Evolutionary conservation across 1,284 basidiomycete species (phyloP), one percentile per base, ranked within the genome.

Genomic region (Coniferiporia weirii): DNA sequence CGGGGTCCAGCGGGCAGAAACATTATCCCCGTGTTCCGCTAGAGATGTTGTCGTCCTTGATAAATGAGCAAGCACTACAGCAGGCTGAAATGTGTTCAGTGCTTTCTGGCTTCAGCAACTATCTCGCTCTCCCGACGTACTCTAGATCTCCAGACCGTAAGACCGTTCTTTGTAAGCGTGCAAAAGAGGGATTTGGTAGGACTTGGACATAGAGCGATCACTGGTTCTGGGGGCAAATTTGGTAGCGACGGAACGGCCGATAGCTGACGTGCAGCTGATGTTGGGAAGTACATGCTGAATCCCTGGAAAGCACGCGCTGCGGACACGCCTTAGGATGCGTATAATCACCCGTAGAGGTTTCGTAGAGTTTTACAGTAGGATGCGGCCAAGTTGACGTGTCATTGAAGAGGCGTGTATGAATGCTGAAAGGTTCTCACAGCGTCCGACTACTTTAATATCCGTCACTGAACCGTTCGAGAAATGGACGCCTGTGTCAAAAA

Each of bases 131-230:
- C 52, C 19, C 20, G 46, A 80, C 89, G 67, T 72, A 95, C 93
- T 71, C 92, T 79, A 61, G 91, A 87, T 70, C 88, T 83, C 93
- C 93, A 95, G 43, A 94, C 77, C 1, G 86, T 78, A 36, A 95
- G 70, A 4, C 82, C 80, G 66, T 78, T 81, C 64, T 76, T 79
- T 5, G 90, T 86, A 51, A 94, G 73, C 7, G 84, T 79, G 64
- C 86, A 90, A 70, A 95, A 94, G 52, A 94, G 78, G 47, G 87
- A 85, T 70, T 84, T 93, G 63, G 85, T 81, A 35, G 86, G 82
- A 67, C 85, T 92, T 4, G 85, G 76, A 27, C 77, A 75, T 57
- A 93, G 70, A 17, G 75, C 76, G 50, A 91, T 71, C 48, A 90
- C 75, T 15, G 77, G 74, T 64, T 87, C 85, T 54, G 77, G 74